These are phyloP conservation scores for Sisymbrium altissimum DNA, from an alignment of 345 rosid species.

Conservation along the genomic window DNA sequence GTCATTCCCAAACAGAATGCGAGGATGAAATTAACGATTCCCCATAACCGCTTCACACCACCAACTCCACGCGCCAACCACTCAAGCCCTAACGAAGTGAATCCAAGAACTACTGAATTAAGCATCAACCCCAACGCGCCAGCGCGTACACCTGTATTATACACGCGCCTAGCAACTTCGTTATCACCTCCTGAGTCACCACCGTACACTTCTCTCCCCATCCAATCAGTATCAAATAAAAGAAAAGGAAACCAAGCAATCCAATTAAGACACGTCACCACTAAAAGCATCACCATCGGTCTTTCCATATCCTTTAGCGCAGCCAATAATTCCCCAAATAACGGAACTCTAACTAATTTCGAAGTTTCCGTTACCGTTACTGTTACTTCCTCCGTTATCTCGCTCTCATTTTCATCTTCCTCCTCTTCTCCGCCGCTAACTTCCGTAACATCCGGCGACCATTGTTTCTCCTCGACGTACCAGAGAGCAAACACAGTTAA, in stretches of 20 bases:
- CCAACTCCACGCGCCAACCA: slow-evolving; percentile 41
- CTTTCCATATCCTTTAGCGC: slow-evolving; percentile 47
- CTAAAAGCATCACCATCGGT: slow-evolving; percentile 61
- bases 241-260: slow-evolving; percentile 88
- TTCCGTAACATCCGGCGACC: slow-evolving; percentile 19
- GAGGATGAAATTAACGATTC: slow-evolving; percentile 54
- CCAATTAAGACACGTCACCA: slow-evolving; percentile 81
- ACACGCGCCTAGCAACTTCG: slow-evolving; percentile 29
- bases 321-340: slow-evolving; percentile 35
- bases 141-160: slow-evolving; percentile 56
- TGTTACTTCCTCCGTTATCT: slow-evolving; percentile 24
- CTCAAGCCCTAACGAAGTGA: slow-evolving; percentile 50
- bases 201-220: slow-evolving; percentile 87
- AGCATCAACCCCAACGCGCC: slow-evolving; percentile 75
- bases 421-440: neutral
- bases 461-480: slow-evolving; percentile 43
- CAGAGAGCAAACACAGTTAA: slow-evolving; percentile 41
- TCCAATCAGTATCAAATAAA: slow-evolving; percentile 82
- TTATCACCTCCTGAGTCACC: slow-evolving; percentile 42
- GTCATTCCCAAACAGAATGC: slow-evolving; percentile 50
- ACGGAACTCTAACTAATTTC: neutral
- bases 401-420: neutral
- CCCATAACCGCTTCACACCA: slow-evolving; percentile 57
- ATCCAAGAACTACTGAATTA: slow-evolving; percentile 60
- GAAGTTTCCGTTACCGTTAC: slow-evolving; percentile 7